These are phyloP conservation scores for Lindgomyces ingoldianus DNA, from an alignment of 495 filamentous ascomycete species.

Conservation along the genomic window DNA sequence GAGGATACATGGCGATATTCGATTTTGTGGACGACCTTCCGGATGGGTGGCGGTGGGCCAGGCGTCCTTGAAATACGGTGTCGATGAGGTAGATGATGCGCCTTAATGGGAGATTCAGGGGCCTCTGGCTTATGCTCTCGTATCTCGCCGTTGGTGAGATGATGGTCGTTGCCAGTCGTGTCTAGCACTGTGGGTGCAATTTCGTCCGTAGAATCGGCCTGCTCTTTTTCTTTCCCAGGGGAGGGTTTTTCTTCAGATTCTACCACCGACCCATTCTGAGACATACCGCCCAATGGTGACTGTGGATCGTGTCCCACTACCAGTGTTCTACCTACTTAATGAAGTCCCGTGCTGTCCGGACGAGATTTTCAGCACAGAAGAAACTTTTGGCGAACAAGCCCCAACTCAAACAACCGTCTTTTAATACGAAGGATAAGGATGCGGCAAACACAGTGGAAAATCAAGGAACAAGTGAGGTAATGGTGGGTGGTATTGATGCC, in stretches of 20 bases:
- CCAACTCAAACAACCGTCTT: no score
- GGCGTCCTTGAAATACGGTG: neutral
- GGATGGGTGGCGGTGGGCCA: slow-evolving; percentile 7
- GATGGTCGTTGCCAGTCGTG: neutral
- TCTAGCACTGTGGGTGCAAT: neutral
- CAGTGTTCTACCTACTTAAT: no score
- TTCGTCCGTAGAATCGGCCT: neutral
- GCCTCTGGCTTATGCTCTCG: neutral
- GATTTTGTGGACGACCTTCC: slow-evolving; percentile 31
- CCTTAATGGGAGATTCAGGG: neutral
- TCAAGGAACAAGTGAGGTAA: no score
- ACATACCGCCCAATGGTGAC: neutral
- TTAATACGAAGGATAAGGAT: no score
- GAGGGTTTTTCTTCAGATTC: neutral
- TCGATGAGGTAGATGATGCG: neutral
- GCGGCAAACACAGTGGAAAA: no score
- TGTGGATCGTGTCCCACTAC: no score
- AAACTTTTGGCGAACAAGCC: no score
- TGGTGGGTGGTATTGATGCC: no score
- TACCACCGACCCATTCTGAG: neutral
- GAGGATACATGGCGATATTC: slow-evolving; percentile 32
- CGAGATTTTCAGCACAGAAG: no score
- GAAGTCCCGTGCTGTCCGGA: no score
- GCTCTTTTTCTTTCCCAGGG: neutral
- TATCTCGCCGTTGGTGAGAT: neutral